phyloP scores from a whole-genome alignment of 129 eudicot genomes.

The carrot (Daucus carota) region DH1_v3.0 NC_030388.2:23534501-23535000 shows the following conservation, averaged over 20 bases:
- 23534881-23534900: not conserved
- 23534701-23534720: conserved; percentile 1
- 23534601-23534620: conserved; percentile 3
- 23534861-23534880: not conserved
- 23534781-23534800: not conserved
- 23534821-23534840: conserved; percentile 4
- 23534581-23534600: conserved; percentile 10
- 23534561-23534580: not conserved
- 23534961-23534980: not conserved
- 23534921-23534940: not conserved
- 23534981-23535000: conserved; percentile 7
- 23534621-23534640: not conserved
- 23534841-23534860: not conserved
- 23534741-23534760: conserved; percentile 3
- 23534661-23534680: not conserved
- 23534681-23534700: conserved; percentile 14
- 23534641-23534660: not conserved
- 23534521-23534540: not conserved
- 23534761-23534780: conserved; percentile 3
- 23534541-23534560: conserved; percentile 4
- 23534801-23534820: not conserved
- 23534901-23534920: conserved; percentile 5
- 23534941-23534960: not conserved
- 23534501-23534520: not conserved
- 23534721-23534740: not conserved